These are phyloP conservation scores for Clarireedia hainanense DNA, from an alignment of 2,329 filamentous ascomycete species.

Conservation along the genomic window DNA sequence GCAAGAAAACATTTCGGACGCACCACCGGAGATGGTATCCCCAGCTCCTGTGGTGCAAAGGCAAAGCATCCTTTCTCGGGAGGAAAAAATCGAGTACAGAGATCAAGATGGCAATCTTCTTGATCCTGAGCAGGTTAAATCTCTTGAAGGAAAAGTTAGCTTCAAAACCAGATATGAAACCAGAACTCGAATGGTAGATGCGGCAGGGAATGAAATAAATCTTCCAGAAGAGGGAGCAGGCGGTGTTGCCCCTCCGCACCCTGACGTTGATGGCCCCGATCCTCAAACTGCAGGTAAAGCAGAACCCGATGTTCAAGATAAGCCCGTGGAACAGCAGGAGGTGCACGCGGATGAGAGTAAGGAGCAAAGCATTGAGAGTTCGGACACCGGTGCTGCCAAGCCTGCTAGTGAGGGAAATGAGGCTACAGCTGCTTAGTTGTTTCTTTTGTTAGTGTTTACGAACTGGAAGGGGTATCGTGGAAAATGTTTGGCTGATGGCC, in stretches of 20 bases:
- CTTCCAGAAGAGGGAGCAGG: conserved; percentile 14
- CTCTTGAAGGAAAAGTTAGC: conserved; percentile 83
- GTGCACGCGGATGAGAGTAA: conserved; percentile 48
- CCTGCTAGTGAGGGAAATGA: conserved; percentile 57
- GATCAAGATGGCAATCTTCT: conserved; percentile 90
- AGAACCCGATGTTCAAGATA: conserved; percentile 33
- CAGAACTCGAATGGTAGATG: conserved; percentile 77
- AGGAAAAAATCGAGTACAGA: conserved; percentile 88
- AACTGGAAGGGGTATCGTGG: background rate
- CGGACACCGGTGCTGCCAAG: conserved; percentile 39
- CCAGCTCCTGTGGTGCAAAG: conserved; percentile 16
- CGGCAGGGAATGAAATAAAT: conserved; percentile 64
- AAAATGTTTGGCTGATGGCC: conserved; percentile 3
- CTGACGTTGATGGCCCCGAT: conserved; percentile 47
- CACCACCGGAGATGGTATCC: conserved; percentile 20
- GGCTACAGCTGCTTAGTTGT: conserved; percentile 32
- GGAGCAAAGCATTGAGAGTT: conserved; percentile 47
- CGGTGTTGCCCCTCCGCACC: conserved; percentile 28
- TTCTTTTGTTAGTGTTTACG: conserved; percentile 14
- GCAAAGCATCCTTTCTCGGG: conserved; percentile 36
- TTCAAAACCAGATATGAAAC: conserved; percentile 97
- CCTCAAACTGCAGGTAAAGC: conserved; percentile 44
- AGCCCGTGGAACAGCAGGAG: conserved; percentile 31
- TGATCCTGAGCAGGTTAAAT: conserved; percentile 72
- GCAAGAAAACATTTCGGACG: conserved; percentile 24